Evolutionary conservation across 805 yeast genomes (phyloP), one percentile per base, ranked within the genome.

Genomic region (Kregervanrija fluxuum): DNA sequence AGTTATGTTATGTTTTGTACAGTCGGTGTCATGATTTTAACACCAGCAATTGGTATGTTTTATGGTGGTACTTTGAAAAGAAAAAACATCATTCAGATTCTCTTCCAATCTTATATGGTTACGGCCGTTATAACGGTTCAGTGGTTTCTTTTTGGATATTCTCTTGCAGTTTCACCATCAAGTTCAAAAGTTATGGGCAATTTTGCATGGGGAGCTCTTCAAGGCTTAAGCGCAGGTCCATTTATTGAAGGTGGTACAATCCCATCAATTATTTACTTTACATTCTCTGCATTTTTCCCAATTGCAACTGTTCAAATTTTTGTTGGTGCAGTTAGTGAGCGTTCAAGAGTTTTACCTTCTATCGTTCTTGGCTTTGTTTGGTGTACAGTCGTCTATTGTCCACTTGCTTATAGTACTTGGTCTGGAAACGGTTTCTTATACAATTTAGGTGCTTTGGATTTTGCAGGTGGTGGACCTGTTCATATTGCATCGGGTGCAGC

Each of bases 391-490:
- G 67, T 69, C 40, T 71, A 71, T 51, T 68, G 72, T 46, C 74
- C 74, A 10, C 53, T 65, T 34, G 74, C 75, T 3, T 71, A 62
- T 54, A 64, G 73, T 60, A 71, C 71, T n/a, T 71, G 76, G 76
- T 66, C 65, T 28, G 56, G 54, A 5, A 68, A 67, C 45, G 76
- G 76, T 12, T 71, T 74, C 71, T 58, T 71, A 38, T 64, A 55
- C 42, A 63, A 58, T 28, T 56, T 71, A 38, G 76, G 75, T 5
- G 69, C 67, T 4, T 61, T 71, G 44, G 76, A 71, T 51, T 71
- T 71, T 54, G 74, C 75, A 8, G 76, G 75, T 35, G 76, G 76
- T 33, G 74, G 74, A 30, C 75, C 75, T 1, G 76, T 71, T 31
- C 76, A 71, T 54, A 64, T 71, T 43, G 66, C 73, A 5, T 61